These are phyloP conservation scores for Clarireedia homoeocarpa DNA, from an alignment of 2,329 filamentous ascomycete species.

Conservation along the genomic window DNA sequence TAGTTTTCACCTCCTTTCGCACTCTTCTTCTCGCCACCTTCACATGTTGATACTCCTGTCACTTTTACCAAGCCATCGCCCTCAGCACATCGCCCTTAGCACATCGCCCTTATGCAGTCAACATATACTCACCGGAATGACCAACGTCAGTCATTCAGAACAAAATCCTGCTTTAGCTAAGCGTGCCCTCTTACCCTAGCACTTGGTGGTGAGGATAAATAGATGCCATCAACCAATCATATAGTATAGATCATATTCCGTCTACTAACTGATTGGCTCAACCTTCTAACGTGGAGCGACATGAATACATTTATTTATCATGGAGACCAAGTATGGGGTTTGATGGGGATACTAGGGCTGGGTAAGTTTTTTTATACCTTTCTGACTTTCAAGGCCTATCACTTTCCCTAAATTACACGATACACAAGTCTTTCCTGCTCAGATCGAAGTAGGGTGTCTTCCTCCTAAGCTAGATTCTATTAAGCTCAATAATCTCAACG, in stretches of 20 bases:
- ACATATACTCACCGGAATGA: not conserved
- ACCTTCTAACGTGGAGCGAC: too few species aligned
- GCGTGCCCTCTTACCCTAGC: not conserved
- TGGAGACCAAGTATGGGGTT: not conserved
- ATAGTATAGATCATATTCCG: too few species aligned
- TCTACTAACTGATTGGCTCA: too few species aligned
- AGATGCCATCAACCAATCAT: too few species aligned
- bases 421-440: too few species aligned
- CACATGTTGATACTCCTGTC: not conserved
- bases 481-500: too few species aligned
- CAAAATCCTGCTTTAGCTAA: not conserved
- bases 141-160: not conserved
- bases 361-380: conserved; percentile 4
- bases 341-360: not conserved
- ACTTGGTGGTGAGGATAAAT: too few species aligned
- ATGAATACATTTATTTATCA: too few species aligned
- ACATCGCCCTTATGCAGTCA: not conserved
- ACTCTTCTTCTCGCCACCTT: not conserved
- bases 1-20: not conserved
- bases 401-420: not conserved
- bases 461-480: too few species aligned
- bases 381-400: not conserved
- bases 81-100: not conserved
- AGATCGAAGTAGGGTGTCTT: not conserved
- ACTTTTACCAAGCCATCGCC: not conserved